Percentiles rank a stretch among this genome's conserved stretches.
phyloP scores from a whole-genome alignment of 192 early-diverging fungal species.

The Entrophospora sp. region DNA sequence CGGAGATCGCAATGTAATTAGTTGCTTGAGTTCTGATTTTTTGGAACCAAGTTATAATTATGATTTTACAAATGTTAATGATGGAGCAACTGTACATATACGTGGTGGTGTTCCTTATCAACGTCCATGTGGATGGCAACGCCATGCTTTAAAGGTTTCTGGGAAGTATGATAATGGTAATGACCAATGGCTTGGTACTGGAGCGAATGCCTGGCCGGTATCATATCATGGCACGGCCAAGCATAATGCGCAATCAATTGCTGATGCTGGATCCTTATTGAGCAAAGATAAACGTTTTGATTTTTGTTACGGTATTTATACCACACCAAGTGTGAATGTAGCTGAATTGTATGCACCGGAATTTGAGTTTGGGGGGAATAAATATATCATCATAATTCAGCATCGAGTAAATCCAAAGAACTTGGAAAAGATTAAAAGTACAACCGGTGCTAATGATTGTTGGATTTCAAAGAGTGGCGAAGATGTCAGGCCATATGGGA shows the following conservation, averaged over 20 bases:
- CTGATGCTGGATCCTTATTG: neutral
- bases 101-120: neutral
- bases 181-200: constrained; percentile 1
- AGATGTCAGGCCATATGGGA: neutral
- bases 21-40: neutral
- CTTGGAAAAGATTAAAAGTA: neutral
- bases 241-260: neutral
- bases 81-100: neutral
- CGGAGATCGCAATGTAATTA: constrained; percentile 23
- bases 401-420: neutral
- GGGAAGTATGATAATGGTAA: neutral
- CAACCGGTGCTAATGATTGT: neutral
- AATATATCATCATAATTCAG: neutral
- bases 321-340: neutral
- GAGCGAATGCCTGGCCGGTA: neutral
- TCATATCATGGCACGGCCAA: constrained; percentile 10
- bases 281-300: constrained; percentile 10
- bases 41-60: neutral
- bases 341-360: neutral
- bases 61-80: constrained; percentile 9
- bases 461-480: neutral
- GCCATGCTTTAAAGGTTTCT: constrained; percentile 3
- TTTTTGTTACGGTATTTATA: neutral
- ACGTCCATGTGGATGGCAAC: constrained; percentile 2
- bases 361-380: neutral